phyloP scores from a whole-genome alignment of 306 rosid species.

The Crotalaria pallida region DNA sequence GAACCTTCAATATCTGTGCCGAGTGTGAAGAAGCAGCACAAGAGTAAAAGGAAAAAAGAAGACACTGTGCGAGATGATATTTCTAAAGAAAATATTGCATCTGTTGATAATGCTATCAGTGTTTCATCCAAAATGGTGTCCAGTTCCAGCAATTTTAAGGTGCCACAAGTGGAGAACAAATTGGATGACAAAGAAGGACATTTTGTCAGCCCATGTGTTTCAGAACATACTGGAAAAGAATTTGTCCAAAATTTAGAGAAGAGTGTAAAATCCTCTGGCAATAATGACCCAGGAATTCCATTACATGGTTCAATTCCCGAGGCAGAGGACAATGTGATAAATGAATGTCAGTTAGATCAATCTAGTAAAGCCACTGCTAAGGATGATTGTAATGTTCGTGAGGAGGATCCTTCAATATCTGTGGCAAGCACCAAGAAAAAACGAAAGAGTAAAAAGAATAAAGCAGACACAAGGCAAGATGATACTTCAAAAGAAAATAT shows the following conservation, averaged over 20 bases:
- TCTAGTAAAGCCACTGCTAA: background rate
- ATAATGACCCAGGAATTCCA: background rate
- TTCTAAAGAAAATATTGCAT: conserved; percentile 10
- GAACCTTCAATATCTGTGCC: background rate
- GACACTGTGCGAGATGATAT: background rate
- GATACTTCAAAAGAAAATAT: conserved; percentile 9
- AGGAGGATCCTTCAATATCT: conserved; percentile 19
- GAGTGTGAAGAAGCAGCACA: conserved; percentile 17
- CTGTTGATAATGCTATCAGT: conserved; percentile 7
- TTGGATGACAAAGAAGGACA: conserved; percentile 11
- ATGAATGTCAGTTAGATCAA: background rate
- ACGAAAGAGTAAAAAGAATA: conserved; percentile 17
- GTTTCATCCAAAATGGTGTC: conserved; percentile 6
- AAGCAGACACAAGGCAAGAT: background rate
- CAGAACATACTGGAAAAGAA: conserved; percentile 4
- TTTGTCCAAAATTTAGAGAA: background rate
- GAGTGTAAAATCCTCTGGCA: background rate
- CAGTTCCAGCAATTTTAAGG: background rate
- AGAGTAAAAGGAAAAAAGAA: conserved; percentile 13
- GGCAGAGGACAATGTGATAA: background rate
- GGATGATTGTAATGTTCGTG: background rate
- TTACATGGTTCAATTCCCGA: background rate
- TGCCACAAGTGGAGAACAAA: conserved; percentile 3
- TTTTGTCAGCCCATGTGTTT: background rate
- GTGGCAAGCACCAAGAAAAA: conserved; percentile 17